Percentiles rank a stretch among this genome's conserved stretches.
These are phyloP conservation scores for Xylaria sp. DNA, from an alignment of 2,329 filamentous ascomycete genomes.

Conservation along the genomic window DNA sequence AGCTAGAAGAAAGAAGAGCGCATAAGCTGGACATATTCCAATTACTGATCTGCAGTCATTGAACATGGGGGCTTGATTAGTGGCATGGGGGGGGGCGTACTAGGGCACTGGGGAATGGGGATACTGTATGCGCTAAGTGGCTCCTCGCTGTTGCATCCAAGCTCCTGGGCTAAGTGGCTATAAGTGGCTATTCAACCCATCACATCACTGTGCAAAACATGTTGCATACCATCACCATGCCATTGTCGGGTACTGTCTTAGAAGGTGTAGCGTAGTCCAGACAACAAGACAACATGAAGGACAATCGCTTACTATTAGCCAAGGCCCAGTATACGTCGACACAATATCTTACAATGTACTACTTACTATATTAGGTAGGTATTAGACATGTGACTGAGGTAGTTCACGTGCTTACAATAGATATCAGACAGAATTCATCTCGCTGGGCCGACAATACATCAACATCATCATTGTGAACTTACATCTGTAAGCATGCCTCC, in stretches of 20 bases:
- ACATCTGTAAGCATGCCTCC: not conserved
- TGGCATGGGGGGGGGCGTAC: not conserved
- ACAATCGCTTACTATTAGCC: not conserved
- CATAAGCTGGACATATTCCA: conserved; percentile 28
- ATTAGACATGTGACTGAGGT: too few relatives aligned
- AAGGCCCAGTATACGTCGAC: not conserved
- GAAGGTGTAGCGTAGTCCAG: not conserved
- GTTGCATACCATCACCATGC: too few relatives aligned
- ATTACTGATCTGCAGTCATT: conserved; percentile 28
- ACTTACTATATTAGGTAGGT: too few relatives aligned
- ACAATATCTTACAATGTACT: not conserved
- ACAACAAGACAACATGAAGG: not conserved
- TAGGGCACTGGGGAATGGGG: not conserved
- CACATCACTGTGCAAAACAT: not conserved
- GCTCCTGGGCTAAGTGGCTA: not conserved
- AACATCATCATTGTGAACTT: not conserved
- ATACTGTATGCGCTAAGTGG: conserved; percentile 6
- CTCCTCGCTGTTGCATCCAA: not conserved
- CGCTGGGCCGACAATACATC: not conserved
- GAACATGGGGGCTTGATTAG: not conserved
- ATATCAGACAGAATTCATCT: too few relatives aligned
- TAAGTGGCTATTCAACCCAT: not conserved
- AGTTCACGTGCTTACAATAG: too few relatives aligned
- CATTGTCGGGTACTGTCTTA: not conserved
- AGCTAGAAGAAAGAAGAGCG: conserved; percentile 4